These are phyloP conservation scores for Raffaelea arxii DNA, from an alignment of 2,329 filamentous ascomycete species.

Conservation along the genomic window DNA sequence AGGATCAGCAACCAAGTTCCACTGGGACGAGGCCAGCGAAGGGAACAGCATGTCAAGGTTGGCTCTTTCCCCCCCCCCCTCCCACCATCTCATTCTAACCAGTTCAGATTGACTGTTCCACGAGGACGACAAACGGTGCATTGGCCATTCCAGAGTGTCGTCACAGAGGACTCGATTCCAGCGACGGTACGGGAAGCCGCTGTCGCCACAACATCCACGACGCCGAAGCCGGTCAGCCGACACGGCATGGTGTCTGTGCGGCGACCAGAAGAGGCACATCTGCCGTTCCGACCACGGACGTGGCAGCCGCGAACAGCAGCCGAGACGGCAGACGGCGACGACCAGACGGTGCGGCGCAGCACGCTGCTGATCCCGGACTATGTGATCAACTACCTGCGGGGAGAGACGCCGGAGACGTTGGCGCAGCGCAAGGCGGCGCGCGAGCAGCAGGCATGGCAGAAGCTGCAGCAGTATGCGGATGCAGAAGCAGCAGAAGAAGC, in stretches of 20 bases:
- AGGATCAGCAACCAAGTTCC: no score
- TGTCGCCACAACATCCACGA: background rate
- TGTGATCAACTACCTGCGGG: constrained; percentile 43
- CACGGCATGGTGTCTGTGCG: background rate
- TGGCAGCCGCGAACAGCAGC: constrained; percentile 14
- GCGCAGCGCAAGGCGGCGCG: constrained; percentile 32
- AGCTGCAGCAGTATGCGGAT: constrained; percentile 17
- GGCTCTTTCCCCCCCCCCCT: background rate
- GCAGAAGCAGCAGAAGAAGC: background rate
- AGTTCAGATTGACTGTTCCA: no score
- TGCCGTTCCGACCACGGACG: constrained; percentile 6
- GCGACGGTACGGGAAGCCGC: background rate
- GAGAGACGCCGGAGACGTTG: constrained; percentile 43
- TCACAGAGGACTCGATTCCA: constrained; percentile 15
- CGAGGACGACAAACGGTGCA: constrained; percentile 17
- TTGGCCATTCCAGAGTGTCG: constrained; percentile 26
- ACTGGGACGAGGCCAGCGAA: constrained; percentile 20
- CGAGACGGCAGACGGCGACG: constrained; percentile 7
- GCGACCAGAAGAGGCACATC: background rate
- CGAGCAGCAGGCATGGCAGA: constrained; percentile 18
- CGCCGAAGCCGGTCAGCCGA: no score
- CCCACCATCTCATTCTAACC: background rate
- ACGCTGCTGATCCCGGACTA: constrained; percentile 44
- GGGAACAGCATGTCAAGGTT: constrained; percentile 14
- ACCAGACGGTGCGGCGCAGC: constrained; percentile 17